phyloP scores from a whole-genome alignment of 2,329 filamentous ascomycete species.

The Xylogone sp. region DNA sequence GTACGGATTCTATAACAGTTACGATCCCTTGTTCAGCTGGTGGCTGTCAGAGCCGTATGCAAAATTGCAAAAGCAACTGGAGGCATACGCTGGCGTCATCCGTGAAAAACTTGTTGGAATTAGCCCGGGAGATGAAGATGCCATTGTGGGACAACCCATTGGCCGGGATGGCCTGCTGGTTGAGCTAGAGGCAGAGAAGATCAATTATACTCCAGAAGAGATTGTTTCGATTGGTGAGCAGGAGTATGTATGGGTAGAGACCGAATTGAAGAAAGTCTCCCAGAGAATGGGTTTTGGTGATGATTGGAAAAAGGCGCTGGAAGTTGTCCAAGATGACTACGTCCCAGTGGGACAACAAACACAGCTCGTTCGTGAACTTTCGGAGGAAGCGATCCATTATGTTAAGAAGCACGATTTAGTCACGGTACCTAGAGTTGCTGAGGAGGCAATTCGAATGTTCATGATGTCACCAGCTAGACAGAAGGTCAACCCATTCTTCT shows the following conservation, averaged over 20 bases:
- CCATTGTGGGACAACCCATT: conserved; percentile 55
- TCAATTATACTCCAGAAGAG: conserved; percentile 55
- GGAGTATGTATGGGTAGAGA: conserved; percentile 53
- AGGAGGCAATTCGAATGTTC: conserved; percentile 50
- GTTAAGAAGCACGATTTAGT: conserved; percentile 51
- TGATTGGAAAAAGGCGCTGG: conserved; percentile 50
- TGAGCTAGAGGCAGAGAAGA: conserved; percentile 53
- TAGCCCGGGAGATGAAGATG: conserved; percentile 37
- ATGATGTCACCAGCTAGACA: conserved; percentile 53
- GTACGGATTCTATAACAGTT: conserved; percentile 47
- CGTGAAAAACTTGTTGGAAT: conserved; percentile 41
- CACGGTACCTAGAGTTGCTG: conserved; percentile 49
- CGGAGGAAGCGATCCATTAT: conserved; percentile 47
- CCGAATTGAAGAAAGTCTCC: conserved; percentile 49
- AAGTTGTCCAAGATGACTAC: conserved; percentile 51
- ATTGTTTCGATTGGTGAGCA: conserved; percentile 46
- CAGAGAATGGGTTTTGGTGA: conserved; percentile 41
- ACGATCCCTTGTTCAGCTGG: conserved; percentile 55
- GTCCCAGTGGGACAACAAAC: conserved; percentile 52
- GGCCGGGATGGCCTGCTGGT: conserved; percentile 46
- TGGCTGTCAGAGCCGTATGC: conserved; percentile 47
- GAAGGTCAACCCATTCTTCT: conserved; percentile 55
- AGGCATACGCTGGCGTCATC: conserved; percentile 33
- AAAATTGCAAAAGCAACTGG: conserved; percentile 33
- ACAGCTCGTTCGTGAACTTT: conserved; percentile 46